These are phyloP conservation scores for Coccomyxa sp. DNA, from an alignment of 139 green algal genomes.

Conservation along the genomic window DNA sequence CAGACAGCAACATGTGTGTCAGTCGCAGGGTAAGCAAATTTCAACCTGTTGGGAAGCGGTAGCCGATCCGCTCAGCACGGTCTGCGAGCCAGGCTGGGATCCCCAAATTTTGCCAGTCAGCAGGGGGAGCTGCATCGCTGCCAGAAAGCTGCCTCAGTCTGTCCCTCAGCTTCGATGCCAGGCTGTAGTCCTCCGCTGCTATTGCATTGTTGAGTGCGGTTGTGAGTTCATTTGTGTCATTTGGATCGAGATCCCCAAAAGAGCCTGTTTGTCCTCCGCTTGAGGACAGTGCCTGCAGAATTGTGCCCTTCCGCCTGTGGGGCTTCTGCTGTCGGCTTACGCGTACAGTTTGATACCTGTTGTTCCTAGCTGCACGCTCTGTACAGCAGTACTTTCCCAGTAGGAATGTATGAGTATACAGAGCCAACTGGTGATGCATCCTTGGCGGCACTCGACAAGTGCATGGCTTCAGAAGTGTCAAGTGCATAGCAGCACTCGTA, in stretches of 20 bases:
- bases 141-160: conserved; percentile 30
- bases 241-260: conserved; percentile 5
- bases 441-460: no score
- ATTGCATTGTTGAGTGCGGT: conserved; percentile 71
- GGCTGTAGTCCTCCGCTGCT: conserved; percentile 54
- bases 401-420: no score
- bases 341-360: no score
- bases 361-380: no score
- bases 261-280: background rate
- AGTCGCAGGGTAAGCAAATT: background rate
- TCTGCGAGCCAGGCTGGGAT: conserved; percentile 71
- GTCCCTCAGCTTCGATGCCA: conserved; percentile 38
- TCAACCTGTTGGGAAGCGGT: conserved; percentile 62
- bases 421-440: no score
- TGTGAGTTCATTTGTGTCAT: conserved; percentile 73
- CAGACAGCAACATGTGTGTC: background rate
- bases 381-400: no score
- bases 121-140: background rate
- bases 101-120: conserved; percentile 60
- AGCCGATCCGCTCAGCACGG: conserved; percentile 61
- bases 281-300: background rate
- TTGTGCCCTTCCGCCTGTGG: no score
- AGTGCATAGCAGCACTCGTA: no score
- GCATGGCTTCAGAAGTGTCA: no score
- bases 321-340: no score